phyloP scores from a whole-genome alignment of 2,329 filamentous ascomycete species.

The Pseudogymnoascus sp. region DNA sequence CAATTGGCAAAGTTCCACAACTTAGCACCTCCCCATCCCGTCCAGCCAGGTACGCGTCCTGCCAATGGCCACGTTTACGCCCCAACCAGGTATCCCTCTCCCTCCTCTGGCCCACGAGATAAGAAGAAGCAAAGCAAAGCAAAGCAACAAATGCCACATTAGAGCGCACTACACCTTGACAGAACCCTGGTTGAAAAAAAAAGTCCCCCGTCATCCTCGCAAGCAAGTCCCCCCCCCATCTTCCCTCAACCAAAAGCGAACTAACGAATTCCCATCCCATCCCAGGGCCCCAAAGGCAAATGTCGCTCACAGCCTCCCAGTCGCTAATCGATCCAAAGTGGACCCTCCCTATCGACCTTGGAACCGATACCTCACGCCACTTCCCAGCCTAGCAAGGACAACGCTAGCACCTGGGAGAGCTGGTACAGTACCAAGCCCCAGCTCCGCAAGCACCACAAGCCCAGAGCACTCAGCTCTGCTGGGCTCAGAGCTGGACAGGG shows the following conservation, averaged over 20 bases:
- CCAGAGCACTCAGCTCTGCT: neutral
- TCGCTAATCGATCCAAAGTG: neutral
- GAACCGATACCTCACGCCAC: too few species aligned
- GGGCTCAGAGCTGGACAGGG: neutral
- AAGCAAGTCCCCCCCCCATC: neutral
- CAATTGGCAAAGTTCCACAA: neutral
- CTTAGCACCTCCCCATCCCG: neutral
- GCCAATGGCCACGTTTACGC: neutral
- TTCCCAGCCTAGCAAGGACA: neutral
- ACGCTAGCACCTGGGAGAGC: too few species aligned
- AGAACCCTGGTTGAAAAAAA: neutral
- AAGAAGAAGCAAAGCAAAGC: too few species aligned
- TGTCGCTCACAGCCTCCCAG: neutral
- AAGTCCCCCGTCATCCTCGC: too few species aligned
- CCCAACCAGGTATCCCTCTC: neutral
- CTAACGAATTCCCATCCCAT: neutral
- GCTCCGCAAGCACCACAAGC: too few species aligned
- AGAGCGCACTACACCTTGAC: neutral
- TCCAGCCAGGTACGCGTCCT: neutral
- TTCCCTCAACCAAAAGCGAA: neutral
- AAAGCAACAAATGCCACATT: neutral
- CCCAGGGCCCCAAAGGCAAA: neutral
- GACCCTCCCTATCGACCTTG: neutral
- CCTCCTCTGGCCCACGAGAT: neutral
- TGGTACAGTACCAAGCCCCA: too few species aligned